Evolutionary conservation across 169 alveolate species (phyloP), one percentile per base, ranked within the genome.

Genomic region (Condylostoma magnum): DNA sequence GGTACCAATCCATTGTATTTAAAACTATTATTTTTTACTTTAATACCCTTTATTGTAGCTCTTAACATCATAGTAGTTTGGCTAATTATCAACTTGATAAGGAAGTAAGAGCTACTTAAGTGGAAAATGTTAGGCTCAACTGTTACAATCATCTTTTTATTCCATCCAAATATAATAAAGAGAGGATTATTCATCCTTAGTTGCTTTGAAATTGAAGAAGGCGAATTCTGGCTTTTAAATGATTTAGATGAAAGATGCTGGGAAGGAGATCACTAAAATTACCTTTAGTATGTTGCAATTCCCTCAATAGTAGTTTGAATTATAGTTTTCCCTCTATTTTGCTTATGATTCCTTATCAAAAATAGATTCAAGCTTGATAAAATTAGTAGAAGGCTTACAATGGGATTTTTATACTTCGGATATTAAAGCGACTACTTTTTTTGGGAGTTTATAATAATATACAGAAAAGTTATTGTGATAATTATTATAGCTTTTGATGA

Each of bases 401-500:
- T 25, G 52, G 87, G 87, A 0, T 80, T 67, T 28, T 28, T 80
- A 4, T 75, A 18, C 28, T 46, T 56, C 27, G 87, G 87, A 4
- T 80, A 67, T 47, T 36, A 53, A 47, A 56, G 34, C 20, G 38
- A 38, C 5, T 38, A 27, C 8, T 80, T 38, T 53, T 80, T 67
- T 43, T 80, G 87, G 85, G 87, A 80, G 54, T 66, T 65, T 0
- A 52, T 80, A 0, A 80, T 80, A 55, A 51, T 79, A 65, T 60
- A 58, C 47, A 58, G 82, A 22, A 72, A 79, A 51, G 33, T 79
- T 4, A 8, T 65, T 0, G 6, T 79, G 25, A 76, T 76, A 3
- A 28, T 60, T 6, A 20, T 72, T 15, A 18, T 78, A 3, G 80
- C 57, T 0, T 54, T 31, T 47, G 18, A 46, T 37, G 34, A 31